Evolutionary conservation across 2,329 filamentous ascomycete species (phyloP), one percentile per base, ranked within the genome.

Genomic region (Fusarium setosum): DNA sequence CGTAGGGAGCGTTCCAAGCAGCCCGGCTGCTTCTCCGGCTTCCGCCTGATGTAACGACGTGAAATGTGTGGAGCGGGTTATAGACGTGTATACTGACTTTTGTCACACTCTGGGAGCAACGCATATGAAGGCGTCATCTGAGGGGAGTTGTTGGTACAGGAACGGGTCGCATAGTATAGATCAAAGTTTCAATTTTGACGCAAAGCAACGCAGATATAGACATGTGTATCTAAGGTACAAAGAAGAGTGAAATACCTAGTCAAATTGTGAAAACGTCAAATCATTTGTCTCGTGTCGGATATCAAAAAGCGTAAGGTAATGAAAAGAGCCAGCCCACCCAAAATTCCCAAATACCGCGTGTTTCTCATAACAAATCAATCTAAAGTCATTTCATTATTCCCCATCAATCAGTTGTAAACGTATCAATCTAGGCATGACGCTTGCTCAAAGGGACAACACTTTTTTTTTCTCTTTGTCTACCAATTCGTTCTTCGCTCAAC

Each of bases 11-110:
- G 38, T 58, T 9, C 56, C 61, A 15, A 67, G 62, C 55, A 71
- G 66, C 20, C 57, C 59, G 11, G 54, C 59, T 3, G 59, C 56
- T 6, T 72, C 68, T 3, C 66, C 68, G 11, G 58, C 47, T 15
- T 58, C 56, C 34, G 57, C 29, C 31, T 23, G 48, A 45, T 35
- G 11, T 59, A 21, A 44, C n/a, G 47, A 34, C 18, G 44, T 37
- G 37, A 56, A 49, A 61, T 42, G 49, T 23, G 11, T 12, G 32
- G n/a, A n/a, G 20, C 37, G 32, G 35, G 34, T 50, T 59, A 59
- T 55, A 60, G n/a, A n/a, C n/a, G n/a, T n/a, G n/a, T 61, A 56
- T 57, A 47, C 29, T 49, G 42, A 53, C 40, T 38, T 10, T 23
- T 26, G 49, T 26, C 32, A 32, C 15, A 37, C 29, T 42, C 21